Evolutionary conservation across 2,329 filamentous ascomycete species (phyloP).

Genomic region (Aspergillus chevalieri): DNA sequence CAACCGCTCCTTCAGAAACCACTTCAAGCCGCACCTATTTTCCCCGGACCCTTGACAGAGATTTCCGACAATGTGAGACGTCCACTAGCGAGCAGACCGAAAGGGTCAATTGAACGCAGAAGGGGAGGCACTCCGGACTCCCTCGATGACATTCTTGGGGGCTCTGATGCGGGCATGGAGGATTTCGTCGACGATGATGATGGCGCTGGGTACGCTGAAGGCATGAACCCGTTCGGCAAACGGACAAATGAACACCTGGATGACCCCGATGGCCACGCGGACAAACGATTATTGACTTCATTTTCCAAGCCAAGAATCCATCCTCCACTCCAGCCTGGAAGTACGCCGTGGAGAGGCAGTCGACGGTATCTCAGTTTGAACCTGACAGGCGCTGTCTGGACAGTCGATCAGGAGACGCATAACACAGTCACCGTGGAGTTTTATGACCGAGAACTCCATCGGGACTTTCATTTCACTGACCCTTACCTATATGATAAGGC

Average conservation of each 20-base stretch:
- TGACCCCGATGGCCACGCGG: constrained; percentile 37
- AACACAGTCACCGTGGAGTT: constrained; percentile 96
- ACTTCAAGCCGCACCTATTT: constrained; percentile 74
- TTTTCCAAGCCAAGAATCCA: constrained; percentile 64
- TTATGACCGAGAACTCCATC: constrained; percentile 85
- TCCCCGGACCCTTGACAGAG: constrained; percentile 70
- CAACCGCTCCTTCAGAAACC: constrained; percentile 44
- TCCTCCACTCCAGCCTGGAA: constrained; percentile 83
- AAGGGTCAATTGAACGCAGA: constrained; percentile 47
- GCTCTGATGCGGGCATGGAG: constrained; percentile 55
- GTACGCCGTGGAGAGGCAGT: constrained; percentile 92
- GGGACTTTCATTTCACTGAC: constrained; percentile 96
- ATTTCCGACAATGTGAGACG: constrained; percentile 59
- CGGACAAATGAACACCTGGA: constrained; percentile 49
- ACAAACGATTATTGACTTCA: constrained; percentile 48
- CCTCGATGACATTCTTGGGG: constrained; percentile 71
- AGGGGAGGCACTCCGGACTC: constrained; percentile 65
- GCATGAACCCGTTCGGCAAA: constrained; percentile 59
- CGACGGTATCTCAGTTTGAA: constrained; percentile 91
- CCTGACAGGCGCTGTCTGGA: constrained; percentile 92
- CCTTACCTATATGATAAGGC: constrained; percentile 95
- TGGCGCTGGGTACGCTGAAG: constrained; percentile 76
- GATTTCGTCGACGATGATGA: constrained; percentile 95
- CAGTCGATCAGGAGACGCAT: constrained; percentile 86
- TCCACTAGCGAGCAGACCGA: constrained; percentile 51